Conservation (phyloP, 805 yeast species). For the Yarrowia sp. region DNA sequence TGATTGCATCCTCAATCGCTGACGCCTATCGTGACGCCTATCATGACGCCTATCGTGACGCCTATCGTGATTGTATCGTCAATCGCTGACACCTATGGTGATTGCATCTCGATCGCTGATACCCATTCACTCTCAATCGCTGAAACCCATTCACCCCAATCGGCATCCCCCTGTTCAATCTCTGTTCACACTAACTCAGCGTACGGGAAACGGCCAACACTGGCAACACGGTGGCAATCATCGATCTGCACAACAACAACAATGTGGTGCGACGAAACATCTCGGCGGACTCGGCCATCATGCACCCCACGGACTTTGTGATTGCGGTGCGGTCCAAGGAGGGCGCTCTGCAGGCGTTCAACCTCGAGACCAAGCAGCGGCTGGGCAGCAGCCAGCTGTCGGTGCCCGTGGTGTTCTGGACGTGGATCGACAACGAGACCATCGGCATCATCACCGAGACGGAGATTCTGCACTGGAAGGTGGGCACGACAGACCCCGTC, state of each 20-base stretch:
- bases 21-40: too few species aligned
- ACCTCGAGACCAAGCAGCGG: constrained; percentile 84
- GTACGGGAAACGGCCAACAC: constrained; percentile 55
- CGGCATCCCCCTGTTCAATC: too few species aligned
- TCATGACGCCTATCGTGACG: too few species aligned
- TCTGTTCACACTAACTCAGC: constrained; percentile 42
- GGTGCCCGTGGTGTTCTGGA: constrained; percentile 94
- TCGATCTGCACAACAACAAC: constrained; percentile 81
- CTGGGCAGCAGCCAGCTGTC: constrained; percentile 84
- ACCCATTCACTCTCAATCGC: too few species aligned
- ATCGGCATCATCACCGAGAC: constrained; percentile 86
- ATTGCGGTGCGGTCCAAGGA: constrained; percentile 96
- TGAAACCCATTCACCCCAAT: too few species aligned
- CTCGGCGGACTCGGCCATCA: constrained; percentile 96
- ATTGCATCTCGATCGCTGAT: too few species aligned
- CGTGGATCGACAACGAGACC: constrained; percentile 77
- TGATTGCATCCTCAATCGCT: too few species aligned
- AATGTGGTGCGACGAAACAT: constrained; percentile 86
- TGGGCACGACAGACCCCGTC: constrained; percentile 78
- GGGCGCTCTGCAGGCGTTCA: constrained; percentile 92
- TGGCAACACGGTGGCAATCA: constrained; percentile 85
- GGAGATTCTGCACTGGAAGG: constrained; percentile 78
- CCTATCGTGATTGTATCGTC: too few species aligned
- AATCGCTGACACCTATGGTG: too few species aligned
- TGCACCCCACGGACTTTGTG: constrained; percentile 90